A percentile compares a stretch with the other conserved stretches of the same genome.
These are phyloP conservation scores for Paramecium primaurelia DNA, from an alignment of 73 alveolate genomes.

Conservation along the genomic window DNA sequence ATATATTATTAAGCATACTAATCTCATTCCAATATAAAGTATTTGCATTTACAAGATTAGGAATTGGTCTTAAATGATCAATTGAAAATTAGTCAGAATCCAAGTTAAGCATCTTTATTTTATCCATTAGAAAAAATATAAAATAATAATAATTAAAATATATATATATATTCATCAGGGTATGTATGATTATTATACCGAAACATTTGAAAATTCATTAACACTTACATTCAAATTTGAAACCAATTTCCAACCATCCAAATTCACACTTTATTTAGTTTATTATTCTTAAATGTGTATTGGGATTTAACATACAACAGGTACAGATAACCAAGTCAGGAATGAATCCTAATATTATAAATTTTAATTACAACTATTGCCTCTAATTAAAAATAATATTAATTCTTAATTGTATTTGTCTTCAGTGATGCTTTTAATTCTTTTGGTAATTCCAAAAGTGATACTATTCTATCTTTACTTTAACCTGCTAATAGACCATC, in stretches of 20 bases:
- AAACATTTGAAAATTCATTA: constrained; percentile 1
- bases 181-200: background rate
- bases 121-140: background rate
- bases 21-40: background rate
- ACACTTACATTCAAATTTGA: background rate
- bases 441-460: background rate
- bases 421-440: background rate
- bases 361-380: background rate
- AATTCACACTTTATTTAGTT: background rate
- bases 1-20: background rate
- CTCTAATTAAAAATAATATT: constrained; percentile 18
- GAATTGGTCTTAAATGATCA: background rate
- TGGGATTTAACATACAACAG: background rate
- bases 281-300: background rate
- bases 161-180: background rate
- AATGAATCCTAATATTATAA: background rate
- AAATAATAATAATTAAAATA: background rate
- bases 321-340: constrained; percentile 6
- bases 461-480: background rate
- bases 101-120: background rate
- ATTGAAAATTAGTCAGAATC: background rate
- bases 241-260: constrained; percentile 42
- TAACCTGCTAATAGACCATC: constrained; percentile 2
- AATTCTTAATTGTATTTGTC: background rate
- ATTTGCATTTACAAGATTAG: background rate